Evolutionary conservation across 805 yeast species (phyloP).

Genomic region (Teunomyces tritomae): DNA sequence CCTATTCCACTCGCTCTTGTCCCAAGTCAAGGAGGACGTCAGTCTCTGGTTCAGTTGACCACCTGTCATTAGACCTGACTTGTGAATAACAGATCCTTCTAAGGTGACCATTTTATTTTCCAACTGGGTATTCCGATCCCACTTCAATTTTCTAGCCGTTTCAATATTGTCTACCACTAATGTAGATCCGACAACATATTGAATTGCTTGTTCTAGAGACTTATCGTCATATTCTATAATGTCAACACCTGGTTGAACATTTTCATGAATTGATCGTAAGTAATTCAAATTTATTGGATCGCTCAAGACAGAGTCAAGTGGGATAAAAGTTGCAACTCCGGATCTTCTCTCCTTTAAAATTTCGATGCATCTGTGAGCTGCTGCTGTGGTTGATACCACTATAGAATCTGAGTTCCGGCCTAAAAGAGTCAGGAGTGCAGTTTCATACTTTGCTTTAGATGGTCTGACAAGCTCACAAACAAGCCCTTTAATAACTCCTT

Average conservation of each 20-base stretch:
- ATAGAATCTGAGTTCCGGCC: conserved; percentile 82
- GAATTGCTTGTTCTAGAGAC: conserved; percentile 70
- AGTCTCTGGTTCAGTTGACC: conserved; percentile 56
- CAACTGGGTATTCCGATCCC: conserved; percentile 46
- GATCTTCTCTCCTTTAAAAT: conserved; percentile 80
- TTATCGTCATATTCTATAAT: conserved; percentile 65
- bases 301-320: conserved; percentile 68
- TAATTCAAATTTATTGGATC: conserved; percentile 52
- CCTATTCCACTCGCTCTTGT: conserved; percentile 59
- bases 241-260: conserved; percentile 70
- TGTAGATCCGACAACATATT: conserved; percentile 75
- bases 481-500: conserved; percentile 72
- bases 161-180: conserved; percentile 71
- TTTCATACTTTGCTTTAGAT: conserved; percentile 64
- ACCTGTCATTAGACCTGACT: conserved; percentile 91
- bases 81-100: conserved; percentile 82
- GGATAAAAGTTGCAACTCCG: conserved; percentile 85
- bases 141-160: conserved; percentile 68
- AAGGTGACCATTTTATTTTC: conserved; percentile 69
- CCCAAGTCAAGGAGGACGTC: conserved; percentile 57
- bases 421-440: conserved; percentile 71
- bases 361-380: conserved; percentile 74
- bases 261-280: conserved; percentile 50
- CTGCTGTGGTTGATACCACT: conserved; percentile 68
- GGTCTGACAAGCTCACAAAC: conserved; percentile 81